These are phyloP conservation scores for Solanum microdontum DNA, from an alignment of 257 asterid genomes.

Conservation along the genomic window DNA sequence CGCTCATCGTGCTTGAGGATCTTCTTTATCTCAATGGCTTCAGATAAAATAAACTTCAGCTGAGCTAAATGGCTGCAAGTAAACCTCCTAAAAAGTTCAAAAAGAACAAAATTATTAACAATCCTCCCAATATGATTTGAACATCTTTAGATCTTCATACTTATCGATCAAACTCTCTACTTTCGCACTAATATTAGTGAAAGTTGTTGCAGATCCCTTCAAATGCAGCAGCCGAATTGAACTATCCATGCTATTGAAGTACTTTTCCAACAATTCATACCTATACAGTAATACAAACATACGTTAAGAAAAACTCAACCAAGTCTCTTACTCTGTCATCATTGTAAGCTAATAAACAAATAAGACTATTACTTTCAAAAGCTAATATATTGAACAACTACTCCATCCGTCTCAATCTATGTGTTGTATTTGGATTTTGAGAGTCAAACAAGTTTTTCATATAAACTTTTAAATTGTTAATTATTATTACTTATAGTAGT, in stretches of 20 bases:
- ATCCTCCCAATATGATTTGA: neutral
- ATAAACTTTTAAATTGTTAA: neutral
- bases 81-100: slow-evolving; percentile 51
- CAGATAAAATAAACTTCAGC: slow-evolving; percentile 69
- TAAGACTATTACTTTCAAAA: neutral
- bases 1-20: slow-evolving; percentile 47
- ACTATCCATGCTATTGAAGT: slow-evolving; percentile 73
- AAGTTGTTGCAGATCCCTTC: slow-evolving; percentile 44
- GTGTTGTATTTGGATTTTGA: neutral
- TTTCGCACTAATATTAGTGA: slow-evolving; percentile 50
- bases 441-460: neutral
- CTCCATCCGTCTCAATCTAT: neutral
- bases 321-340: neutral
- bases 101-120: neutral
- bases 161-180: slow-evolving; percentile 60
- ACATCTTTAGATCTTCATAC: slow-evolving; percentile 14
- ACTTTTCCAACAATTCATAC: slow-evolving; percentile 60
- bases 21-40: slow-evolving; percentile 62
- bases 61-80: slow-evolving; percentile 60
- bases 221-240: slow-evolving; percentile 61
- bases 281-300: neutral
- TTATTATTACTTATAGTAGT: neutral
- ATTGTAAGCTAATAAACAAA: neutral
- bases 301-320: neutral
- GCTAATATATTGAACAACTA: neutral